phyloP scores from a whole-genome alignment of 306 rosid species.

The Abrus pulchellus region DNA sequence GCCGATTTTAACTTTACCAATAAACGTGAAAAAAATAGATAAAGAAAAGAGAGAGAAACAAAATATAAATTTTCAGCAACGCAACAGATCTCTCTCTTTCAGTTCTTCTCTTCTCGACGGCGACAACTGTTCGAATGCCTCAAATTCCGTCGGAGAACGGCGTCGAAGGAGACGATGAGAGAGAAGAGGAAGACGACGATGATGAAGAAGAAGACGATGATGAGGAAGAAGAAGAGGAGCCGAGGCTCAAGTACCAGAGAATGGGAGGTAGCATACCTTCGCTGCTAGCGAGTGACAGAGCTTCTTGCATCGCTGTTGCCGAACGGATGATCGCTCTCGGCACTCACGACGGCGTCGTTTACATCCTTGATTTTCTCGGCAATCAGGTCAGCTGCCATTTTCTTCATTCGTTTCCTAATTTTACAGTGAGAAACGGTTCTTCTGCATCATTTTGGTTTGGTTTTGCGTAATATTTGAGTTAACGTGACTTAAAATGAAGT shows the following conservation, averaged over 20 bases:
- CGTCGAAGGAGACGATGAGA: constrained; percentile 87
- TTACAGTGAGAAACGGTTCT: not conserved
- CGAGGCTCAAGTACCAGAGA: constrained; percentile 90
- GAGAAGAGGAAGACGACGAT: constrained; percentile 71
- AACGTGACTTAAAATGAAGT: not conserved
- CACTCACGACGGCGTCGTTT: constrained; percentile 77
- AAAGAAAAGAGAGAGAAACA: not conserved
- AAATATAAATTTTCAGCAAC: constrained; percentile 2
- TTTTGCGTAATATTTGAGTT: constrained; percentile 5
- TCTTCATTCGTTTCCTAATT: not conserved
- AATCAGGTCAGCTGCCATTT: constrained; percentile 64
- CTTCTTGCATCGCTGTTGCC: constrained; percentile 78
- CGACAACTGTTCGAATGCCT: constrained; percentile 59
- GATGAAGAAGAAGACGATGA: constrained; percentile 59
- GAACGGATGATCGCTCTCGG: constrained; percentile 95
- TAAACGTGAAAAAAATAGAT: too few relatives aligned
- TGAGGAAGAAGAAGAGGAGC: constrained; percentile 65
- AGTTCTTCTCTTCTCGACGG: constrained; percentile 3
- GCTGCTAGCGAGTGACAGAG: constrained; percentile 70
- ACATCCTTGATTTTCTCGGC: constrained; percentile 88
- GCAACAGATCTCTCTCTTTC: constrained; percentile 24
- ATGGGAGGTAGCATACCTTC: constrained; percentile 86
- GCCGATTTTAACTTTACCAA: not conserved
- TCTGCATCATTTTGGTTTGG: not conserved
- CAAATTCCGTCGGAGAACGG: constrained; percentile 78